Conservation (phyloP, 2,329 filamentous ascomycete species). For the Trichoderma sp. region DNA sequence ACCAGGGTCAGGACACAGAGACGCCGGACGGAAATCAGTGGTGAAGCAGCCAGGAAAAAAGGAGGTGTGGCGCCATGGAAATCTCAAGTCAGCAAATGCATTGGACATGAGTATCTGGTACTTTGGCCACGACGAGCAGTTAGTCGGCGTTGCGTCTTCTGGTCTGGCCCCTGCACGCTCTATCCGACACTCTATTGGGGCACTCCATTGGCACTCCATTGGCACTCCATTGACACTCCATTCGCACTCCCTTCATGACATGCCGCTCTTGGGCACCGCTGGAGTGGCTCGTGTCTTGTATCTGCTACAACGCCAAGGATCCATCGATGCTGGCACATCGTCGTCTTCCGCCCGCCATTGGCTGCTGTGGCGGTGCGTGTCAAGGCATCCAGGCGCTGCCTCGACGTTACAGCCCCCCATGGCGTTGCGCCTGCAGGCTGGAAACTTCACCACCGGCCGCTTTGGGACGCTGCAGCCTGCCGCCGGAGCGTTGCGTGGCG, state of each 20-base stretch:
- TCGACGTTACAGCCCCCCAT: constrained; percentile 1
- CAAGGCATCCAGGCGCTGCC: constrained; percentile 20
- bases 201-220: too few species aligned
- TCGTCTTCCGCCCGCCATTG: constrained; percentile 16
- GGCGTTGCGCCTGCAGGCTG: background rate
- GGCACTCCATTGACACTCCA: too few species aligned
- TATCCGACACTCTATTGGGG: too few species aligned
- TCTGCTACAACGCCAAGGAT: constrained; percentile 20
- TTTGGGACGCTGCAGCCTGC: constrained; percentile 19
- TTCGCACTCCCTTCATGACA: background rate
- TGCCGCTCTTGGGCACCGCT: too few species aligned
- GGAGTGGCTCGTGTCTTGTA: constrained; percentile 16
- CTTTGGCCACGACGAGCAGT: too few species aligned
- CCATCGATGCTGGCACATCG: background rate
- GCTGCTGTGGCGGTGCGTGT: constrained; percentile 18
- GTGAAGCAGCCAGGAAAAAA: background rate
- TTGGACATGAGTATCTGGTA: background rate
- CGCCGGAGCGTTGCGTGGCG: constrained; percentile 10
- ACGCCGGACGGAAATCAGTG: background rate
- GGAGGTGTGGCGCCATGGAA: constrained; percentile 17
- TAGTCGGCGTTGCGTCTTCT: too few species aligned
- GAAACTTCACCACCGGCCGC: constrained; percentile 4
- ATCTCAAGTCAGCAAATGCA: background rate
- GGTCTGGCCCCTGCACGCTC: background rate
- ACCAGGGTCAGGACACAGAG: background rate